Evolutionary conservation across 306 rosid genomes (phyloP).

Genomic region (Quercus mongolica): DNA sequence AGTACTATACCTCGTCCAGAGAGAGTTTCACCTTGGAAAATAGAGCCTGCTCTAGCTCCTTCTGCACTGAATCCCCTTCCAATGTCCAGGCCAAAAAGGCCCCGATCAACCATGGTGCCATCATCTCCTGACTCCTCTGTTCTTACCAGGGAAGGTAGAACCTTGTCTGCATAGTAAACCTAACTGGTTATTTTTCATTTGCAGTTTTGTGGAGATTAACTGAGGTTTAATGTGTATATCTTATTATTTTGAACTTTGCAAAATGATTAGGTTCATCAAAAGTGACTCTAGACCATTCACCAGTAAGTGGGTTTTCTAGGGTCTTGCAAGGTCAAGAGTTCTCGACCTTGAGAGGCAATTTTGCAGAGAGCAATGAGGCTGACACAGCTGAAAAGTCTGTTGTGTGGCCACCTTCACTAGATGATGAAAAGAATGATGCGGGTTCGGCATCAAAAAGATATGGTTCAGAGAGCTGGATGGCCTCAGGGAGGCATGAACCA

Average conservation of each 20-base stretch:
- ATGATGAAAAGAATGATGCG: conserved; percentile 59
- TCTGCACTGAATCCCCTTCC: conserved; percentile 76
- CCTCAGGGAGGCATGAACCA: conserved; percentile 66
- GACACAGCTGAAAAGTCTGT: conserved; percentile 63
- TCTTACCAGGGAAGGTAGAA: conserved; percentile 75
- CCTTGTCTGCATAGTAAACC: background rate
- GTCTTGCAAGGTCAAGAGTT: conserved; percentile 99
- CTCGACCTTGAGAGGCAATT: conserved; percentile 70
- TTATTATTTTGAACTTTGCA: background rate
- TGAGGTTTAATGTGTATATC: background rate
- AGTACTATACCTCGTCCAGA: conserved; percentile 88
- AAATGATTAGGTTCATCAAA: conserved; percentile 47
- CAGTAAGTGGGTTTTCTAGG: conserved; percentile 65
- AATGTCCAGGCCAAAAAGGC: conserved; percentile 77
- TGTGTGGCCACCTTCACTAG: conserved; percentile 53
- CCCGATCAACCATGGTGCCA: conserved; percentile 65
- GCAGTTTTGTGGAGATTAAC: conserved; percentile 2
- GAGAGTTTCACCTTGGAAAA: conserved; percentile 95
- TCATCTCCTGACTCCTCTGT: conserved; percentile 82
- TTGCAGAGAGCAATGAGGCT: conserved; percentile 51
- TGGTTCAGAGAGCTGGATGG: conserved; percentile 60
- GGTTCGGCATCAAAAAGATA: conserved; percentile 64
- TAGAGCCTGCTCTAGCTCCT: conserved; percentile 92
- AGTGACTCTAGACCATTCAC: conserved; percentile 59
- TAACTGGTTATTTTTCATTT: background rate